A percentile compares a stretch with the other conserved stretches of the same genome.
Conservation (phyloP, 23 red algal species). For the Chondrus crispus region DNA sequence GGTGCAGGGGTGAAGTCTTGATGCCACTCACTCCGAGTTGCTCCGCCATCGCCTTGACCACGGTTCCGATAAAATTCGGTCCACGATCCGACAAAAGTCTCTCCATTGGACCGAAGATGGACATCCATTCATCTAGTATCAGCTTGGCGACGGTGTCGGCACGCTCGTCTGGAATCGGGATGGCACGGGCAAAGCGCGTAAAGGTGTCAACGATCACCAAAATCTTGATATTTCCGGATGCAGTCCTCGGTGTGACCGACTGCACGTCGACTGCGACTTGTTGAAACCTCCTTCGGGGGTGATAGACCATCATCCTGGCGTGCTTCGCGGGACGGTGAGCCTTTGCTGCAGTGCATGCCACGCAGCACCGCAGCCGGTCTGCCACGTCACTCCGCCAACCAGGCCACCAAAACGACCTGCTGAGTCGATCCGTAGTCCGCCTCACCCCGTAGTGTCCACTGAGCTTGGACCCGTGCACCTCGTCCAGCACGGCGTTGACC, state of each 20-base stretch:
- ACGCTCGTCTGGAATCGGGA: background rate
- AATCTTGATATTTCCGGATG: background rate
- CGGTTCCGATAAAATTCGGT: background rate
- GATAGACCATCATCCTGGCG: background rate
- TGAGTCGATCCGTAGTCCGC: background rate
- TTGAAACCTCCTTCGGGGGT: background rate
- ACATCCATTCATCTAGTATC: slow-evolving; percentile 11
- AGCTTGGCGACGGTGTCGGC: background rate
- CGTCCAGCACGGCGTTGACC: background rate
- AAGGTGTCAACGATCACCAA: background rate
- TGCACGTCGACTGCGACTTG: background rate
- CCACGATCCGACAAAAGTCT: slow-evolving; percentile 2
- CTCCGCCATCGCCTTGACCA: too few relatives aligned
- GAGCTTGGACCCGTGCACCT: background rate
- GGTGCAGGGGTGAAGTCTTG: too few relatives aligned
- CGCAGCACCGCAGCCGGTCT: background rate
- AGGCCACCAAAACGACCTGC: background rate
- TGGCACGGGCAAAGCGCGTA: background rate
- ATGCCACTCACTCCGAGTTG: too few relatives aligned
- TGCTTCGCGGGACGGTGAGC: background rate
- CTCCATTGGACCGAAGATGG: background rate
- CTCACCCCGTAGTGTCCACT: background rate
- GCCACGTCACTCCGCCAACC: too few relatives aligned
- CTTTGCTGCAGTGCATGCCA: background rate
- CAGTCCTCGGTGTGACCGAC: background rate